Conservation (phyloP, 306 rosid species). For the Corylus avellana region DNA sequence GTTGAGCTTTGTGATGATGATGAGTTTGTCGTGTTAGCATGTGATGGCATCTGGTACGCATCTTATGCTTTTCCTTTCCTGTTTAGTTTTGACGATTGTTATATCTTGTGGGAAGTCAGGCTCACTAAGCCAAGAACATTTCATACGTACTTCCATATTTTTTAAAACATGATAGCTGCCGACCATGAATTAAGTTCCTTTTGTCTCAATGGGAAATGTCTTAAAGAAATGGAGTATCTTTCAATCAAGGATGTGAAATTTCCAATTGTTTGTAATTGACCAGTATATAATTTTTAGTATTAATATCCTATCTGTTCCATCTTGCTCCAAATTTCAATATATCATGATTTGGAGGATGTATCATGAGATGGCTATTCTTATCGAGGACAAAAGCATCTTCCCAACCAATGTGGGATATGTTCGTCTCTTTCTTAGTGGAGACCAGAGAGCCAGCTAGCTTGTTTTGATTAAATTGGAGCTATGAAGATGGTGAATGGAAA, state of each 20-base stretch:
- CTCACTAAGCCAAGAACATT: neutral
- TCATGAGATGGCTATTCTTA: too few species aligned
- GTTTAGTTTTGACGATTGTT: constrained; percentile 10
- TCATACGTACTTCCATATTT: neutral
- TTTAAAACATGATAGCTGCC: neutral
- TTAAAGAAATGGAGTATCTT: neutral
- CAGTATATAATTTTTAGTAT: neutral
- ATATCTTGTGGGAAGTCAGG: constrained; percentile 4
- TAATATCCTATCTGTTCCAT: neutral
- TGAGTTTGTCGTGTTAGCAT: constrained; percentile 70
- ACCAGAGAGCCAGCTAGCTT: neutral
- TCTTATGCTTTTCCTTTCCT: constrained; percentile 23
- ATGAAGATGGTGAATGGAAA: neutral
- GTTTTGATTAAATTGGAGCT: neutral
- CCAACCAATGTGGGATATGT: neutral
- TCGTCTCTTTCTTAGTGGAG: neutral
- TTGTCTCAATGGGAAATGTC: neutral
- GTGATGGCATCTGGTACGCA: constrained; percentile 95
- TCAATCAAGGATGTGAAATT: neutral
- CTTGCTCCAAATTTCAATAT: neutral
- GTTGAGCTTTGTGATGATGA: constrained; percentile 92
- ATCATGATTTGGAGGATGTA: too few species aligned
- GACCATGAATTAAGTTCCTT: neutral
- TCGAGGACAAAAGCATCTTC: neutral
- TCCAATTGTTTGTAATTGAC: neutral